Base-by-base conservation (phyloP, 139 green algal species). In the Picochlorum costavermella region DNA sequence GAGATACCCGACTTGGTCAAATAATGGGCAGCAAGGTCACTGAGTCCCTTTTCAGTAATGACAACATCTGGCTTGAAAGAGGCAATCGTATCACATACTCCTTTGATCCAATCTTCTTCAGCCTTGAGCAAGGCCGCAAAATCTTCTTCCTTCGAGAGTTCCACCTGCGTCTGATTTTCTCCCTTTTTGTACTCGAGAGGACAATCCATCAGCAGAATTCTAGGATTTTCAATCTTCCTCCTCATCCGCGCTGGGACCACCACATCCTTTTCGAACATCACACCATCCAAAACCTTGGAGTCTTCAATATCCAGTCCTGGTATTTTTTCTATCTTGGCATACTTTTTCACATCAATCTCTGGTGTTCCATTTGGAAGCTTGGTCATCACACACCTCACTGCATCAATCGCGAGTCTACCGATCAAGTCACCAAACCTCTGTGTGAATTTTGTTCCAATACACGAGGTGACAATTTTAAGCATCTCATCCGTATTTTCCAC, bases 191-290 rank as follows among this genome's bases (percentile, higher is more conserved):
- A 99, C 82, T 99, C 94, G 16, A 99, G 77, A 8, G 94, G 91
- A 80, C 90, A 99, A 68, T 99, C 94, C 71, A 99, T 72, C 64
- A 99, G 87, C 75, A 99, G 73, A 65, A 99, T 91, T 62, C 94
- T 81, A 0, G 94, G 94, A 74, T 96, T 96, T 44, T 74, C 50
- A 64, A 99, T 96, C 61, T 81, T 88, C 12, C 94, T 79, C 23
- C 80, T 75, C 94, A 99, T 99, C 65, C 92, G 86, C 2, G 90
- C 90, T 2, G 94, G 94, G 5, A 84, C 73, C 28, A 97, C 91
- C 51, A 99, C 90, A 70, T 99, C 94, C 75, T 99, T 99, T 71
- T 96, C 90, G 78, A 99, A 95, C 94, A 99, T 97, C 6, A 99
- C 94, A 44, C 94, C 93, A 12, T 79, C 74, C 65, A 97, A 82